These are phyloP conservation scores for Aspergillus homomorphus DNA, from an alignment of 495 filamentous ascomycete species.

Conservation along the genomic window DNA sequence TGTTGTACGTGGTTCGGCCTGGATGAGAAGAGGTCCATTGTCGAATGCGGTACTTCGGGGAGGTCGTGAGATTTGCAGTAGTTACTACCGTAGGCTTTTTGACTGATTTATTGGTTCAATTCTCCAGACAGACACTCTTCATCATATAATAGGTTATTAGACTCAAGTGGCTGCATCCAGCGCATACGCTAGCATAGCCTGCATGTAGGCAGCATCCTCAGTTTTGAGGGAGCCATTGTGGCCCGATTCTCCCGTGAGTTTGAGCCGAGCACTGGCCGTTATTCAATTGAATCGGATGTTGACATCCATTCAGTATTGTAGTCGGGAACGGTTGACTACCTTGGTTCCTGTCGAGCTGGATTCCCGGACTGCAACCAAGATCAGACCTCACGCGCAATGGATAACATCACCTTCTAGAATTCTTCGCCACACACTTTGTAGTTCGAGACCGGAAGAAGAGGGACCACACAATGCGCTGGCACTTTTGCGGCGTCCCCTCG, in stretches of 20 bases:
- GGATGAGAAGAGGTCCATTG: neutral
- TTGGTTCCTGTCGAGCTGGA: neutral
- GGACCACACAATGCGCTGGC: neutral
- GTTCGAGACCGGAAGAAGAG: too few species aligned
- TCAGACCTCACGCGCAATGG: neutral
- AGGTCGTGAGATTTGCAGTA: neutral
- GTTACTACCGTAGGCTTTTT: neutral
- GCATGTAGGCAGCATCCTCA: neutral
- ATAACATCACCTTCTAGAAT: neutral
- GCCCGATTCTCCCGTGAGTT: too few species aligned
- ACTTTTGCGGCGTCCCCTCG: too few species aligned
- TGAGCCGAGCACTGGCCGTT: too few species aligned
- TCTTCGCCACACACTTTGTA: neutral
- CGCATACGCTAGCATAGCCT: neutral
- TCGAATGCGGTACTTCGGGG: neutral
- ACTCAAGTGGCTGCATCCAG: neutral
- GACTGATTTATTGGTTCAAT: neutral
- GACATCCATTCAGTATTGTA: neutral
- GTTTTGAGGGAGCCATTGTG: neutral
- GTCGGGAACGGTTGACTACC: neutral
- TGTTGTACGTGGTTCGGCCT: neutral
- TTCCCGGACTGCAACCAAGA: neutral
- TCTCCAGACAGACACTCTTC: neutral
- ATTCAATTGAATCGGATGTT: neutral
- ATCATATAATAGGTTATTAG: too few species aligned